Evolutionary conservation across 2,329 filamentous ascomycete genomes (phyloP).

Genomic region (Ophiostoma montium): DNA sequence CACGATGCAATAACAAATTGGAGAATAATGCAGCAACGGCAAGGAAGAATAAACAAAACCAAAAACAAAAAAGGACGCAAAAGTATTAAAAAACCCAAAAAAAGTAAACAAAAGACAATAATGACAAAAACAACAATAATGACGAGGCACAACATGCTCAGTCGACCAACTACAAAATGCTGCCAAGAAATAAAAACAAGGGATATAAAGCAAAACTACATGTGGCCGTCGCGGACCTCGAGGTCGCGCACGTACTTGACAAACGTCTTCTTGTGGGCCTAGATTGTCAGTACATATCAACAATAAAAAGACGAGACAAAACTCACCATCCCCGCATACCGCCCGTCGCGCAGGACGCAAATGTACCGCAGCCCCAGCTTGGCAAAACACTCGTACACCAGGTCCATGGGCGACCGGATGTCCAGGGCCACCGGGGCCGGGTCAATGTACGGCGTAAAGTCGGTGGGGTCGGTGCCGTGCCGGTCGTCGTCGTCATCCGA

Average conservation of each 20-base stretch:
- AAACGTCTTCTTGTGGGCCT: slow-evolving; percentile 93
- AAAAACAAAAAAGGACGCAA: neutral
- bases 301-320: neutral
- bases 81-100: too few relatives aligned
- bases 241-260: slow-evolving; percentile 85
- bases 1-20: too few relatives aligned
- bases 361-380: slow-evolving; percentile 89
- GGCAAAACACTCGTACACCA: slow-evolving; percentile 93
- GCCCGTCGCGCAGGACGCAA: slow-evolving; percentile 72
- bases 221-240: slow-evolving; percentile 30
- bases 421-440: slow-evolving; percentile 81
- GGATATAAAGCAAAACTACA: neutral
- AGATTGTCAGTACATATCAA: neutral
- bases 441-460: slow-evolving; percentile 87
- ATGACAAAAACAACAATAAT: neutral
- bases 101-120: too few relatives aligned
- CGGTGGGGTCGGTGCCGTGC: slow-evolving; percentile 45
- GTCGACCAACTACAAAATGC: too few relatives aligned
- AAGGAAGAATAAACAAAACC: too few relatives aligned
- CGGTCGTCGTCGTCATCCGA: slow-evolving; percentile 46
- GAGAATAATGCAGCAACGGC: too few relatives aligned
- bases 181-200: neutral
- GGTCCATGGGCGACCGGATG: slow-evolving; percentile 77
- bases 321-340: slow-evolving; percentile 75
- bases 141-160: too few relatives aligned